phyloP scores from a whole-genome alignment of 1,284 basidiomycete species.

The Neolentinus lepideus region DNA sequence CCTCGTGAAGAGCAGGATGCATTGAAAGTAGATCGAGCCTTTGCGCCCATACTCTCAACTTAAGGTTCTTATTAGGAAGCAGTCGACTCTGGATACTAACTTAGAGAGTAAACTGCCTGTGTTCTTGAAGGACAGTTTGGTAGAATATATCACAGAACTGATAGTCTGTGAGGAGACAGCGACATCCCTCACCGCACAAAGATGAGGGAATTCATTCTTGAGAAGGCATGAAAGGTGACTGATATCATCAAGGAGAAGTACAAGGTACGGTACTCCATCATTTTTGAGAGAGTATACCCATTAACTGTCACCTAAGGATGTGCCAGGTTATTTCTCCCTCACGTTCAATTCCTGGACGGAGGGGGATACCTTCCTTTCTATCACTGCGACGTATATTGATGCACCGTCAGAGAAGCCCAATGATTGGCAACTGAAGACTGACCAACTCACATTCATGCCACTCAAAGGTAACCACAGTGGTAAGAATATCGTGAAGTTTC shows the following conservation, averaged over 20 bases:
- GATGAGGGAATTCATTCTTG: conserved; percentile 3
- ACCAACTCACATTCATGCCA: conserved; percentile 7
- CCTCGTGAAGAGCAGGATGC: neutral
- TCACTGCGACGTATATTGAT: conserved; percentile 11
- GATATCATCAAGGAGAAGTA: neutral
- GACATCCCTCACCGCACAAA: conserved; percentile 10
- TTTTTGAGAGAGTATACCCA: neutral
- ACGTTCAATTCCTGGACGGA: conserved; percentile 13
- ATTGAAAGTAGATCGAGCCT: neutral
- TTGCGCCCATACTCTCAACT: neutral
- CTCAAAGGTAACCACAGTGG: conserved; percentile 13
- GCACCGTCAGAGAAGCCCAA: conserved; percentile 6
- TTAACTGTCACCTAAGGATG: conserved; percentile 8
- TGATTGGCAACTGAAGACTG: conserved; percentile 9
- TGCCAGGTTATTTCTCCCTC: conserved; percentile 9
- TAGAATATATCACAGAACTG: conserved; percentile 6
- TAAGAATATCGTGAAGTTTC: conserved; percentile 8
- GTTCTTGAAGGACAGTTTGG: neutral
- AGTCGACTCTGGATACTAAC: neutral
- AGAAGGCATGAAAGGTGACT: conserved; percentile 1
- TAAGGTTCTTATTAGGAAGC: neutral
- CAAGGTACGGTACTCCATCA: neutral
- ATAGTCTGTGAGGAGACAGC: conserved; percentile 6
- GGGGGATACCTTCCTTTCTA: conserved; percentile 9
- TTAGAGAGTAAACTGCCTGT: neutral